Evolutionary conservation across 2,329 filamentous ascomycete species (phyloP).

Genomic region (Cordyceps farinosa): DNA sequence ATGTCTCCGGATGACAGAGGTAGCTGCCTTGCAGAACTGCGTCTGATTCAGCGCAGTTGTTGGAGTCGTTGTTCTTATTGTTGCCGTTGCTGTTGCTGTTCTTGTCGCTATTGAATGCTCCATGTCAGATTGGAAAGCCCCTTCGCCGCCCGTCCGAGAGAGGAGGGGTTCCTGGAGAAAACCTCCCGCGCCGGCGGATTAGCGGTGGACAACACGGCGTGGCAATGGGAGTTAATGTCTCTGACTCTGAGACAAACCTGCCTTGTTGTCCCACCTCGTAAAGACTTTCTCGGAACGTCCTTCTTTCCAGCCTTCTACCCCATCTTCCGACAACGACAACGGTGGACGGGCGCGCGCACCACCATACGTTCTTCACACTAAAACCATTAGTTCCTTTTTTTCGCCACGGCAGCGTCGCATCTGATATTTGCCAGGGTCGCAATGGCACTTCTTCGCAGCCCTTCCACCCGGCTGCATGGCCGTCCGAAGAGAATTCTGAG

Average conservation of each 20-base stretch:
- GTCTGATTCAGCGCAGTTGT: no score
- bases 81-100: no score
- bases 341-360: background rate
- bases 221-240: background rate
- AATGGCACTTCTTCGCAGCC: background rate
- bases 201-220: background rate
- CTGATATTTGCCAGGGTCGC: background rate
- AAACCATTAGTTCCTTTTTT: background rate
- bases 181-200: background rate
- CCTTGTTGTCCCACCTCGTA: background rate
- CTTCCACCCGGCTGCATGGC: background rate
- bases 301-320: background rate
- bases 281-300: background rate
- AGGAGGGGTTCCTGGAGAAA: background rate
- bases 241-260: background rate
- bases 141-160: background rate
- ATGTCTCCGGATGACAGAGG: no score
- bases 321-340: background rate
- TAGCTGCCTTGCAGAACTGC: no score
- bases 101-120: background rate
- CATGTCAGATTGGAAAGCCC: background rate
- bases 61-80: no score
- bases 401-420: conserved; percentile 7
- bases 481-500: background rate
- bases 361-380: background rate